Base-by-base conservation (phyloP, 345 rosid species). In the Citrus maxima region DNA sequence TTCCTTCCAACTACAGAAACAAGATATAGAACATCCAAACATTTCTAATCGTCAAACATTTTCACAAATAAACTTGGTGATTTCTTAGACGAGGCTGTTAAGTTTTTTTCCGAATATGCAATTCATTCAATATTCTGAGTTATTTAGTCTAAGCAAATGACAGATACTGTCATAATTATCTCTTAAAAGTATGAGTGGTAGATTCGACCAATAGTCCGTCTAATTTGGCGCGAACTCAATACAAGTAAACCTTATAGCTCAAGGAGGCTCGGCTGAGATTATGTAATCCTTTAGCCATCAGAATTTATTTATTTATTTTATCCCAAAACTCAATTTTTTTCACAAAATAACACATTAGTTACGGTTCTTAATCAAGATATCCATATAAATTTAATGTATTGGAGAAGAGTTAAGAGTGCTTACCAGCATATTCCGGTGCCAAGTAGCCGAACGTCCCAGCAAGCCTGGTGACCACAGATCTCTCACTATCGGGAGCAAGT, bases 381-480 rank as follows among this genome's bases (percentile, higher is more conserved):
- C 16, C 4, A 35, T 34, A 25, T 35, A 35, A 63, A 49, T 67
- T 56, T 59, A 84, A 65, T 40, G 51, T 21, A 70, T 54, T 32
- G 63, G 37, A 76, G 76, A 61, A 35, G 70, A 21, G 66, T 30
- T 58, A 34, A 67, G 61, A 66, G 74, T 60, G 72, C 87, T 72
- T 84, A 90, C 97, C 94, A n/a, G 97, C 97, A 85, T 92, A 92
- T 75, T 92, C 97, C 28, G 97, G 97, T n/a, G 97, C 97, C 72
- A 92, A 83, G 85, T 92, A 92, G 64, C 97, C 97, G 73, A 92
- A 92, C 62, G 94, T 92, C 38, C 97, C 97, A 12, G 94, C 97
- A 76, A 92, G 92, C 84, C 90, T 85, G 16, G 97, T 92, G 38
- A 77, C 90, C 13, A 92, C 82, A 24, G 97, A 90, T 75, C 86